Evolutionary conservation across 805 yeast genomes (phyloP).

Genomic region (Ogataea saltuana): DNA sequence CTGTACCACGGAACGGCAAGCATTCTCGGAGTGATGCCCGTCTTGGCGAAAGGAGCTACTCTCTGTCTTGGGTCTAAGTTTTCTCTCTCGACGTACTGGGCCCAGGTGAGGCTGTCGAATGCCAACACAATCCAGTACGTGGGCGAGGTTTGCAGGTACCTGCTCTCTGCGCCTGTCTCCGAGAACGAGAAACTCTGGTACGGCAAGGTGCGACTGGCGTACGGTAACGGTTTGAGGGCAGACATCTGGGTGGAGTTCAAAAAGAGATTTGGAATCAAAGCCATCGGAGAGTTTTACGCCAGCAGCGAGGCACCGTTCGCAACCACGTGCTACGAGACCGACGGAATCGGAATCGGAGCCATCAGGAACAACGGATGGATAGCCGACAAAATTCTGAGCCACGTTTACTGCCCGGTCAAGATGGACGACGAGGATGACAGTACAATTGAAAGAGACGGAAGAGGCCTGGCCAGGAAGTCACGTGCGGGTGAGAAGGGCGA

Average conservation of each 20-base stretch:
- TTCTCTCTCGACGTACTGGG: slow-evolving; percentile 85
- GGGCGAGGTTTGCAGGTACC: slow-evolving; percentile 91
- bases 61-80: slow-evolving; percentile 79
- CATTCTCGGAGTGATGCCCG: slow-evolving; percentile 75
- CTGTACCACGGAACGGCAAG: slow-evolving; percentile 94
- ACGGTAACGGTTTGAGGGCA: slow-evolving; percentile 87
- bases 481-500: slow-evolving; percentile 77
- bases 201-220: slow-evolving; percentile 59
- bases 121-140: slow-evolving; percentile 91
- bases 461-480: slow-evolving; percentile 62
- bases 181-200: slow-evolving; percentile 27
- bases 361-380: slow-evolving; percentile 80
- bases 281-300: slow-evolving; percentile 89
- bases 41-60: slow-evolving; percentile 61
- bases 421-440: slow-evolving; percentile 82
- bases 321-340: slow-evolving; percentile 69
- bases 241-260: slow-evolving; percentile 88
- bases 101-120: slow-evolving; percentile 67
- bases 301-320: slow-evolving; percentile 93
- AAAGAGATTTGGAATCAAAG: slow-evolving; percentile 68
- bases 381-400: slow-evolving; percentile 55
- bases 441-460: slow-evolving; percentile 62
- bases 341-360: slow-evolving; percentile 74
- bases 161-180: slow-evolving; percentile 54
- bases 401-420: slow-evolving; percentile 61